These are phyloP conservation scores for Pseudogymnoascus sp. DNA, from an alignment of 2,329 filamentous ascomycete species.

Conservation along the genomic window DNA sequence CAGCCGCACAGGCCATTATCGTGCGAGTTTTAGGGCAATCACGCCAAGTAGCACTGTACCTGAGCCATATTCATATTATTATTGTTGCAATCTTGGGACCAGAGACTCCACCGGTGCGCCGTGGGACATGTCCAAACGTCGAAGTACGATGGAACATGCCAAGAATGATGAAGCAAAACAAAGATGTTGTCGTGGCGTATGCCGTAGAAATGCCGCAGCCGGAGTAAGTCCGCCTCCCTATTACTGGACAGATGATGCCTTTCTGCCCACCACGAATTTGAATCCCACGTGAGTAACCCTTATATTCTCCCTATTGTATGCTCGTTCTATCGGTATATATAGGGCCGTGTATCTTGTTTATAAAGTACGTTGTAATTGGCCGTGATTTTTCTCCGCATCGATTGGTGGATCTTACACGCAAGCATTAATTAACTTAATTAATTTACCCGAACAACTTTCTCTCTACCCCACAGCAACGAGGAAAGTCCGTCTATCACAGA, in stretches of 20 bases:
- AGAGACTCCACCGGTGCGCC: not conserved
- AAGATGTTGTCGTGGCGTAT: not conserved
- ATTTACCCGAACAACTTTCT: not conserved
- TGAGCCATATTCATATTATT: not conserved
- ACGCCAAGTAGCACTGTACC: not conserved
- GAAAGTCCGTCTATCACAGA: constrained; percentile 24
- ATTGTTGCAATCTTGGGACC: not conserved
- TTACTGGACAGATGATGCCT: not conserved
- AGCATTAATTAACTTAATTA: not conserved
- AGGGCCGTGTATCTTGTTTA: not conserved
- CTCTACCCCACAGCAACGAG: not conserved
- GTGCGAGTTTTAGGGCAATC: not conserved
- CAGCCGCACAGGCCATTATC: not conserved
- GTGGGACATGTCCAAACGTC: not conserved
- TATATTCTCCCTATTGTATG: not conserved
- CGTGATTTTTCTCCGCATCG: not conserved
- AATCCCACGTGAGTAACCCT: not conserved
- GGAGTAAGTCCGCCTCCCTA: not conserved
- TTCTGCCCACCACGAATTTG: not conserved
- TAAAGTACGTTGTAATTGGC: not conserved
- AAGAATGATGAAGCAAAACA: not conserved
- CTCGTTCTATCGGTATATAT: not conserved
- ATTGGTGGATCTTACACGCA: constrained; percentile 5
- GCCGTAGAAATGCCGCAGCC: not conserved
- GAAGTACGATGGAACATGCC: not conserved